These are phyloP conservation scores for Talaromyces sp. DNA, from an alignment of 2,329 filamentous ascomycete genomes.

Conservation along the genomic window DNA sequence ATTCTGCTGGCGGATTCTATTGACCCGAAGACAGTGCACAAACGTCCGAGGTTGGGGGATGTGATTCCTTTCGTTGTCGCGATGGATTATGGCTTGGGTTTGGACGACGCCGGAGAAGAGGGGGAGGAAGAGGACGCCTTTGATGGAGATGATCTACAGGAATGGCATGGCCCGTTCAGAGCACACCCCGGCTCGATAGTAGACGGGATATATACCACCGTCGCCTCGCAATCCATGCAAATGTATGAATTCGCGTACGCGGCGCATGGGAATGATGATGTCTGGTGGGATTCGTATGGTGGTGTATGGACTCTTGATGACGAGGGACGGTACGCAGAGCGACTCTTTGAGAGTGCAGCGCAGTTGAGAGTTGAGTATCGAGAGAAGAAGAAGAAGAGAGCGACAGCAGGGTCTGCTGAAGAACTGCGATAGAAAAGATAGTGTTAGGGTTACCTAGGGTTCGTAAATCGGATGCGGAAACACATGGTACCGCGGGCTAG, in stretches of 20 bases:
- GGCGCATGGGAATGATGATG: conserved; percentile 6
- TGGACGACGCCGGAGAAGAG: not conserved
- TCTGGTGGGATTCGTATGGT: conserved; percentile 11
- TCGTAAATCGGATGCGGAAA: not conserved
- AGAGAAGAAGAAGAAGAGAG: conserved; percentile 10
- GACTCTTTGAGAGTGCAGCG: conserved; percentile 4
- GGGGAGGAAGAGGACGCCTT: not conserved
- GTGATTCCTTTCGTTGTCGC: conserved; percentile 13
- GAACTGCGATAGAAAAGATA: not conserved
- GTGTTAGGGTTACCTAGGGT: not conserved
- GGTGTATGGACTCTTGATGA: conserved; percentile 11
- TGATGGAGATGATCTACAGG: not conserved
- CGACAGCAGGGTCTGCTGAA: not conserved
- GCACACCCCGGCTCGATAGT: conserved; percentile 9
- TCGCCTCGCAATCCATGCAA: conserved; percentile 7
- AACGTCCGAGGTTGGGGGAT: conserved; percentile 7
- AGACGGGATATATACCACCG: conserved; percentile 9
- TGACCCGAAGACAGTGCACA: not conserved
- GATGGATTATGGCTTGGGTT: conserved; percentile 5
- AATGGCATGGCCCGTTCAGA: conserved; percentile 7
- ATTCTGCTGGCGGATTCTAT: conserved; percentile 4
- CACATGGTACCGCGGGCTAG: not conserved
- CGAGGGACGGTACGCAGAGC: conserved; percentile 10
- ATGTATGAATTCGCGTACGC: conserved; percentile 13
- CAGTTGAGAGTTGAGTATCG: conserved; percentile 11